These are phyloP conservation scores for Penicillium sp. DNA, from an alignment of 2,329 filamentous ascomycete genomes.

Conservation along the genomic window DNA sequence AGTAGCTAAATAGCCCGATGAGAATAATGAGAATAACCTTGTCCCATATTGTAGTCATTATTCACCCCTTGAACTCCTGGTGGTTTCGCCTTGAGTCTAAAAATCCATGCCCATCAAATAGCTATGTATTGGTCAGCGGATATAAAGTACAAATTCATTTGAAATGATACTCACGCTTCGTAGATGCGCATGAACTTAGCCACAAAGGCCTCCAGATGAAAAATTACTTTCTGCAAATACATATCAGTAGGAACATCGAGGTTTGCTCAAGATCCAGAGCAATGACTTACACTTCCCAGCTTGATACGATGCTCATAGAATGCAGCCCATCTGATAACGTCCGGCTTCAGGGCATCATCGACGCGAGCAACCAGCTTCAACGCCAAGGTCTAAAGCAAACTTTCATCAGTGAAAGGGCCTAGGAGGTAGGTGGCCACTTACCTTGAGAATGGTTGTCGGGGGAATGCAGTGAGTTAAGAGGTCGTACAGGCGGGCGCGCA, in stretches of 20 bases:
- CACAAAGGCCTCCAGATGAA: slow-evolving; percentile 96
- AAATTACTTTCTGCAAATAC: slow-evolving; percentile 73
- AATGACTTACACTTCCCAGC: slow-evolving; percentile 62
- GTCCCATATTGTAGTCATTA: no score
- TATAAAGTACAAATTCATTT: slow-evolving; percentile 3
- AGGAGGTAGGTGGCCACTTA: slow-evolving; percentile 22
- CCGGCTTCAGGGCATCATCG: slow-evolving; percentile 83
- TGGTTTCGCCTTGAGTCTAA: no score
- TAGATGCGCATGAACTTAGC: slow-evolving; percentile 97
- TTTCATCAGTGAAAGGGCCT: no score
- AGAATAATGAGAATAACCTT: no score
- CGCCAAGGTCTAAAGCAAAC: slow-evolving; percentile 64
- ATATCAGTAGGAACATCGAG: slow-evolving; percentile 4
- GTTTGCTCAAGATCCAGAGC: no score
- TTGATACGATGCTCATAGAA: slow-evolving; percentile 97
- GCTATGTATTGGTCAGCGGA: slow-evolving; percentile 43
- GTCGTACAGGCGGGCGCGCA: slow-evolving; percentile 93
- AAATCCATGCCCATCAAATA: slow-evolving; percentile 75
- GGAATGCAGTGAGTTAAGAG: slow-evolving; percentile 96
- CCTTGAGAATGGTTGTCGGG: slow-evolving; percentile 85
- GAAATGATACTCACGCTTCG: slow-evolving; percentile 69
- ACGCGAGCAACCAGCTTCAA: slow-evolving; percentile 87
- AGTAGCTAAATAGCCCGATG: no score
- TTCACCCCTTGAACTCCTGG: no score
- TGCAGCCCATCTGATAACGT: slow-evolving; percentile 92